Conservation (phyloP, 768 basidiomycete genomes). For the Hirschioporus abietinus region DNA sequence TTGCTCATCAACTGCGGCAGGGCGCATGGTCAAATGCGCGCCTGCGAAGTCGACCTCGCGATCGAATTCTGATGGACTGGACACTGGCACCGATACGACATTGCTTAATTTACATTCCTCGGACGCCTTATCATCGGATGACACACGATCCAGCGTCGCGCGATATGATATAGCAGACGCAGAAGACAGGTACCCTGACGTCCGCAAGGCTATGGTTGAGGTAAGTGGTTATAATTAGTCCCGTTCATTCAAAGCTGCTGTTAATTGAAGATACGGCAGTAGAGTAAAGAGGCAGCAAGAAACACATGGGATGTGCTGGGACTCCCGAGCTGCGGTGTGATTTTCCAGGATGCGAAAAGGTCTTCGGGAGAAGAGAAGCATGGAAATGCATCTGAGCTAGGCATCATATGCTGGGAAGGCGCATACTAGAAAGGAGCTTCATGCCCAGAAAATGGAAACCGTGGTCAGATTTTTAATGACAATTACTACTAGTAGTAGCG, state of each 20-base stretch:
- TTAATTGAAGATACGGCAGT: slow-evolving; percentile 16
- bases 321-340: slow-evolving; percentile 24
- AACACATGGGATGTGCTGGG: slow-evolving; percentile 20
- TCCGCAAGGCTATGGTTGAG: slow-evolving; percentile 6
- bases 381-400: background rate
- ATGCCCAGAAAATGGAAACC: too few species aligned
- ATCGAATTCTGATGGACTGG: background rate
- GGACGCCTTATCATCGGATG: background rate
- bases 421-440: background rate
- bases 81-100: background rate
- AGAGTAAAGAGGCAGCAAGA: slow-evolving; percentile 24
- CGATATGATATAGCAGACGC: slow-evolving; percentile 1
- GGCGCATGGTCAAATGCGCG: background rate
- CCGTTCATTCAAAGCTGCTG: background rate
- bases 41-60: too few species aligned
- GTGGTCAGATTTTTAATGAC: too few species aligned
- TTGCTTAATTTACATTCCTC: background rate
- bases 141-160: background rate
- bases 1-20: background rate
- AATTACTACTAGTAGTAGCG: too few species aligned
- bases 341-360: slow-evolving; percentile 14
- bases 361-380: background rate
- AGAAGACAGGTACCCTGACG: slow-evolving; percentile 6
- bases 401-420: background rate
- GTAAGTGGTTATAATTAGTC: background rate